phyloP scores from a whole-genome alignment of 208 protist species.

The Acanthamoeba healyi region DNA sequence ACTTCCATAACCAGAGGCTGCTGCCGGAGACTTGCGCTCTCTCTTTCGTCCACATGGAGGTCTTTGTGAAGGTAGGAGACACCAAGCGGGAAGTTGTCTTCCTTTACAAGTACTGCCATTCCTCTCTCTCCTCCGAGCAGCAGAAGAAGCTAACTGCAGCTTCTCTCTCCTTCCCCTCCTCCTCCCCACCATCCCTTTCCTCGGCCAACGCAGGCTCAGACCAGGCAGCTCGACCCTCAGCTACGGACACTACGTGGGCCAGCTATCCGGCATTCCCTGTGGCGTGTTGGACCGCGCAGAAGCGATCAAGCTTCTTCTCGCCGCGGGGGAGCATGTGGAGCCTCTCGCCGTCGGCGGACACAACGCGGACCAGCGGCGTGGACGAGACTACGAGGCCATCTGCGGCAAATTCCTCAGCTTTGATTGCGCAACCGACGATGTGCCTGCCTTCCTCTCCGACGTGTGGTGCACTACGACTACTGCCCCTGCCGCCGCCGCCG shows the following conservation, averaged over 20 bases:
- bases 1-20: background rate
- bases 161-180: background rate
- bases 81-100: constrained; percentile 11
- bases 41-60: constrained; percentile 58
- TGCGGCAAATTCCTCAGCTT: background rate
- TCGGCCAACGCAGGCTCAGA: background rate
- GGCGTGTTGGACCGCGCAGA: background rate
- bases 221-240: background rate
- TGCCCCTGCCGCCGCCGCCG: no score
- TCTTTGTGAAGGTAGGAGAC: constrained; percentile 51
- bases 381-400: background rate
- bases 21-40: background rate
- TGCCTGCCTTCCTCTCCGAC: background rate
- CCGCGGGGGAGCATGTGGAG: background rate
- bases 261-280: constrained; percentile 19
- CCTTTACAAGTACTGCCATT: constrained; percentile 33
- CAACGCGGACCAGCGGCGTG: background rate
- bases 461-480: background rate
- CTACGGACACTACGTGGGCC: constrained; percentile 39
- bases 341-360: background rate
- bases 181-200: background rate
- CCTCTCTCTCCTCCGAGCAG: no score
- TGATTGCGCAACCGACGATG: background rate
- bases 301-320: background rate
- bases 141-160: no score